Conservation (phyloP, 768 basidiomycete genomes). For the Cytidiella melzeri region DNA sequence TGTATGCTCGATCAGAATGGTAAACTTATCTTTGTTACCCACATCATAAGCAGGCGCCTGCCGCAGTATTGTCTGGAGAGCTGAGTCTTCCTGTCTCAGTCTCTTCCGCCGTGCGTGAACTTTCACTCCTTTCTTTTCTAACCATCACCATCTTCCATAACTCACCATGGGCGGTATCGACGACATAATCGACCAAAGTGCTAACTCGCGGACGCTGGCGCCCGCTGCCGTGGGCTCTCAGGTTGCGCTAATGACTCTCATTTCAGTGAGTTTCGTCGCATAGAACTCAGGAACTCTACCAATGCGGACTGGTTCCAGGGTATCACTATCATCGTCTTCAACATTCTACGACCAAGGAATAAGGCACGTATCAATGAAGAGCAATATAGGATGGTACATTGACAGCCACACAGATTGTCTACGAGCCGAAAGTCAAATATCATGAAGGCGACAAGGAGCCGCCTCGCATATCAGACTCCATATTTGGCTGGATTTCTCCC, state of each 20-base stretch:
- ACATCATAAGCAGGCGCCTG: neutral
- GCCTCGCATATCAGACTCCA: slow-evolving; percentile 73
- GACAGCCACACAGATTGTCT: slow-evolving; percentile 54
- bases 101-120: slow-evolving; percentile 7
- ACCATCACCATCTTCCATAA: slow-evolving; percentile 8
- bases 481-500: slow-evolving; percentile 89
- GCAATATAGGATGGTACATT: neutral
- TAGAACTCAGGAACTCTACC: neutral
- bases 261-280: slow-evolving; percentile 54
- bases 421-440: slow-evolving; percentile 93
- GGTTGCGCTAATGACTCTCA: slow-evolving; percentile 61
- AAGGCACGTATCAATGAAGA: slow-evolving; percentile 42
- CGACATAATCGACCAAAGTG: slow-evolving; percentile 22
- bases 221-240: slow-evolving; percentile 79
- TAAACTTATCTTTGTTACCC: neutral
- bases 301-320: neutral
- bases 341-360: slow-evolving; percentile 82
- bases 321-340: slow-evolving; percentile 67
- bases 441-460: slow-evolving; percentile 72
- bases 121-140: slow-evolving; percentile 13
- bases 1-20: neutral
- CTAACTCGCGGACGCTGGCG: slow-evolving; percentile 55
- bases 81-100: slow-evolving; percentile 2
- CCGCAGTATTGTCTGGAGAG: slow-evolving; percentile 7
- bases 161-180: slow-evolving; percentile 18